These are phyloP conservation scores for Fusarium sp. DNA, from an alignment of 2,329 filamentous ascomycete genomes.

Conservation along the genomic window DNA sequence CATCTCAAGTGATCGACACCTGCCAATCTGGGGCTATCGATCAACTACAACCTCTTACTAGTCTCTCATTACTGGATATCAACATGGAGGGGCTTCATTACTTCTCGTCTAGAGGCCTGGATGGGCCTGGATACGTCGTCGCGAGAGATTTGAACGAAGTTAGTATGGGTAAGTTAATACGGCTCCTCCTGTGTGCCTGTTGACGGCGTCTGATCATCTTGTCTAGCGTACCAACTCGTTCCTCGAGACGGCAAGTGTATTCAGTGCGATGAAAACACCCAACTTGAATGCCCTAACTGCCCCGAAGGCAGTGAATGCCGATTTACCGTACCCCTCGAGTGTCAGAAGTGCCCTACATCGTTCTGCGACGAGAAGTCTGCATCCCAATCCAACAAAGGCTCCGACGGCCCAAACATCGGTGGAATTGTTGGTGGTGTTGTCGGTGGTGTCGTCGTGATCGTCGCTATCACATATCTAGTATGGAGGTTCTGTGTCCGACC, in stretches of 20 bases:
- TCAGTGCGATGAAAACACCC: conserved; percentile 57
- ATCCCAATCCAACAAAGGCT: conserved; percentile 32
- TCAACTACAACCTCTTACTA: conserved; percentile 10
- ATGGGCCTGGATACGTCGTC: conserved; percentile 35
- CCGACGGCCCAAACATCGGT: conserved; percentile 74
- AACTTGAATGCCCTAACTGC: conserved; percentile 61
- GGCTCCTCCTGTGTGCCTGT: neutral
- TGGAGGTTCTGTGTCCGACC: conserved; percentile 91
- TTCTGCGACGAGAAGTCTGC: conserved; percentile 56
- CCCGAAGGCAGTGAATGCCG: conserved; percentile 56
- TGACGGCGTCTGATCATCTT: conserved; percentile 18
- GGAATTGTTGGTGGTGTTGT: conserved; percentile 93
- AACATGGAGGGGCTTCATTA: conserved; percentile 38
- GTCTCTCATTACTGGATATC: conserved; percentile 1
- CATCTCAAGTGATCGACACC: conserved; percentile 42
- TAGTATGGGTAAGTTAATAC: conserved; percentile 44
- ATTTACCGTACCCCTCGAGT: conserved; percentile 59
- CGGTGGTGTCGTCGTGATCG: conserved; percentile 82
- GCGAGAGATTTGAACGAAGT: conserved; percentile 48
- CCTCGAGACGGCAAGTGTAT: conserved; percentile 59
- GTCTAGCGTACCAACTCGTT: conserved; percentile 50
- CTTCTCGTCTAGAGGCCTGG: conserved; percentile 43
- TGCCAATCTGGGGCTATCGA: conserved; percentile 21
- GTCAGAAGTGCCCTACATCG: conserved; percentile 60
- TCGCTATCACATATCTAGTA: conserved; percentile 80